Conservation (phyloP, 2,329 filamentous ascomycete genomes). For the Podosphaera xanthii region DNA sequence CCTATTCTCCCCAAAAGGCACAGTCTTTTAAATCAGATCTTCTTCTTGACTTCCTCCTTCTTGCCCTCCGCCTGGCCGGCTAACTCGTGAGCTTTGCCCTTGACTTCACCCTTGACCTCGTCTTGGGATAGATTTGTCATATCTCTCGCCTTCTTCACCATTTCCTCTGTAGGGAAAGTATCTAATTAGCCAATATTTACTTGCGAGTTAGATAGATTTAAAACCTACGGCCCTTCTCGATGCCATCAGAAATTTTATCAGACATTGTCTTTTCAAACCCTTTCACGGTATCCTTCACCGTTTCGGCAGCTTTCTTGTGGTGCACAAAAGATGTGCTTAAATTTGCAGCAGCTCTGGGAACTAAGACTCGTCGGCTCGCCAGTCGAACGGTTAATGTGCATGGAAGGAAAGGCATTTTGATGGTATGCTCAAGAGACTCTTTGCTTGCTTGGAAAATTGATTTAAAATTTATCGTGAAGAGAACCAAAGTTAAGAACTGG, state of each 20-base stretch:
- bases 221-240: constrained; percentile 32
- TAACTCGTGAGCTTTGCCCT: constrained; percentile 18
- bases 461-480: neutral
- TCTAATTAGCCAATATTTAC: neutral
- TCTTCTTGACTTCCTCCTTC: constrained; percentile 18
- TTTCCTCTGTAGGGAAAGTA: constrained; percentile 14
- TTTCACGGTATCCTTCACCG: constrained; percentile 36
- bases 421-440: neutral
- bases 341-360: neutral
- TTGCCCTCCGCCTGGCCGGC: constrained; percentile 18
- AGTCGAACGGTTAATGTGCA: neutral
- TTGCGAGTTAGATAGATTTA: neutral
- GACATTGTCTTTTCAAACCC: constrained; percentile 34
- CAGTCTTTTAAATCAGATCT: constrained; percentile 8
- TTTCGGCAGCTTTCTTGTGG: constrained; percentile 28
- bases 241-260: constrained; percentile 37
- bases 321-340: constrained; percentile 18
- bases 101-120: constrained; percentile 19
- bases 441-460: neutral
- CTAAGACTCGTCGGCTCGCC: neutral
- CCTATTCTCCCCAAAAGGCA: neutral
- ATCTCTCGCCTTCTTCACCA: constrained; percentile 26
- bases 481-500: neutral
- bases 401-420: neutral
- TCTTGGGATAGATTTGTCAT: constrained; percentile 18